These are phyloP conservation scores for Ganoderma lucidum DNA, from an alignment of 1,284 basidiomycete species.

Conservation along the genomic window DNA sequence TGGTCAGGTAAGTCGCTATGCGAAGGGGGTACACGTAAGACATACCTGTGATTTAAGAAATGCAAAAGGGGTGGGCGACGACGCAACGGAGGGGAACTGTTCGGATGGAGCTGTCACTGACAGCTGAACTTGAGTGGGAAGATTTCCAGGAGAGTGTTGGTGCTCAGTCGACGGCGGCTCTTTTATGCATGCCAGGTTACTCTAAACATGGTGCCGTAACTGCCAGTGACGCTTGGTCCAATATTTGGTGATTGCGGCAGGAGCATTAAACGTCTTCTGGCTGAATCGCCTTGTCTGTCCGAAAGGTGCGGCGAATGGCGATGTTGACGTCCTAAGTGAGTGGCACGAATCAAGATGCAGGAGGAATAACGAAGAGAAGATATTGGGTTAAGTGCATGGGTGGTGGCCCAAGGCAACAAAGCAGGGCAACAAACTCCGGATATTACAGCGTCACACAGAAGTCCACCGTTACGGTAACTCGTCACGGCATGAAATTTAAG, in stretches of 20 bases:
- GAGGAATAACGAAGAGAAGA: background rate
- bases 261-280: background rate
- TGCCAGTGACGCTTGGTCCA: background rate
- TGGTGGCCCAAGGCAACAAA: background rate
- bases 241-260: background rate
- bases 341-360: background rate
- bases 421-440: background rate
- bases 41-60: background rate
- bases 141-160: background rate
- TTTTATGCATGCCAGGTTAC: background rate
- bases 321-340: background rate
- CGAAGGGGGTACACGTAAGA: background rate
- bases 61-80: background rate
- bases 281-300: background rate
- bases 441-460: background rate
- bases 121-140: background rate
- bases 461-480: too few species aligned
- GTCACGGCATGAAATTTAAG: too few species aligned
- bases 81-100: background rate
- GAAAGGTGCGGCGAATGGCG: background rate
- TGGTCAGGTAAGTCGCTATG: background rate
- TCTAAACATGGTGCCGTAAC: background rate
- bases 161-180: background rate
- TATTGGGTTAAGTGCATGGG: background rate
- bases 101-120: background rate